Base-by-base conservation (phyloP, 257 asterid species). In the Jacaranda mimosifolia region DNA sequence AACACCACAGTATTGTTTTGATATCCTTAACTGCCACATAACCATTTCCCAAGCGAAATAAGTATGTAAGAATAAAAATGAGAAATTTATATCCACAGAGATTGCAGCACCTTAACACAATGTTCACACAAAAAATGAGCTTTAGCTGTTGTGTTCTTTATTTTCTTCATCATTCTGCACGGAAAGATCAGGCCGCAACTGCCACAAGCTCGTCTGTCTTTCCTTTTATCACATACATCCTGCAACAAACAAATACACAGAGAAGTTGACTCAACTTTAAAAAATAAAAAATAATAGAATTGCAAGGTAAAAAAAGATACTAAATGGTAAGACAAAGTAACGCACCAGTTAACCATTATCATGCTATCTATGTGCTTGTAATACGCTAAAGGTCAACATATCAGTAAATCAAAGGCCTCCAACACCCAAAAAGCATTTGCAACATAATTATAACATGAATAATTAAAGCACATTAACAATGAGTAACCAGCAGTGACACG, bases 1-100 rank as follows among this genome's bases (percentile, higher is more conserved):
- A 77, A 93, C 84, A 59, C 97, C 97, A 84, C 99, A 96, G 72
- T 81, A 88, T 80, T 93, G 99, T 88, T 88, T 91, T 49, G 96
- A 90, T 72, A 85, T 90, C 80, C 94, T 86, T 18, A 93, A 83
- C 98, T 96, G 77, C 80, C 77, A 84, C 18, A 81, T 71, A 42
- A 60, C 76, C 77, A 79, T 9, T 48, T 75, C 52, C 15, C 52
- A 74, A 52, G 70, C 82, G 49, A 86, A 68, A 42, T 64, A 36
- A 60, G 14, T 26, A 36, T 69, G 36, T 57, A 49, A 70, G 19
- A 80, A 72, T 67, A 70, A 70, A 58, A 64, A 35, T 59, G 69
- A 56, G 72, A 65, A 64, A 35, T 52, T 60, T 78, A 76, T 6
- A 68, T 58, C 42, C 49, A 60, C 10, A 60, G 36, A 43, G n/a